phyloP scores from a whole-genome alignment of 2,329 filamentous ascomycete species.

The Trichothecium roseum region DNA sequence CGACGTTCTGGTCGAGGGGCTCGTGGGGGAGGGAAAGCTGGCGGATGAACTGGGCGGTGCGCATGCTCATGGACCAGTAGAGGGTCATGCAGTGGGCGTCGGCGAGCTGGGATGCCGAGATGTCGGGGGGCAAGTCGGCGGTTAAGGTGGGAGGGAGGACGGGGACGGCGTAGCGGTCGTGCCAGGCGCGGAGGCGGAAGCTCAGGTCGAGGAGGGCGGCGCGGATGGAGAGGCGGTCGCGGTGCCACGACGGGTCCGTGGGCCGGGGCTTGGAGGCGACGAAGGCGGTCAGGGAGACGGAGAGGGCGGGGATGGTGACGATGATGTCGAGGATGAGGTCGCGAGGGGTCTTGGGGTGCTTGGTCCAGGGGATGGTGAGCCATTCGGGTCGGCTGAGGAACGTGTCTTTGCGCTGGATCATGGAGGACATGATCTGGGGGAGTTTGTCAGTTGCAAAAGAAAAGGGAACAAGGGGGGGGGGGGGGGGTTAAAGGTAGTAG shows the following conservation, averaged over 20 bases:
- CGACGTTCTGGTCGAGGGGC: not conserved
- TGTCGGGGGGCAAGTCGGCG: not conserved
- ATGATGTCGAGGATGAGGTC: constrained; percentile 14
- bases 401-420: not conserved
- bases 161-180: constrained; percentile 1
- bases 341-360: constrained; percentile 26
- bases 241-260: not conserved
- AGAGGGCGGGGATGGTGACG: constrained; percentile 4
- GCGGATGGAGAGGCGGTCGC: not conserved
- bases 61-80: constrained; percentile 3
- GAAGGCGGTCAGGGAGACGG: constrained; percentile 2
- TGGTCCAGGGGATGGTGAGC: constrained; percentile 15
- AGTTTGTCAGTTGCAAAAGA: too few species aligned
- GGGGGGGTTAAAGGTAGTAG: too few species aligned
- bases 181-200: constrained; percentile 3
- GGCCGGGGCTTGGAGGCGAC: not conserved
- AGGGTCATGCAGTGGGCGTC: constrained; percentile 4
- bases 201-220: not conserved
- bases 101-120: constrained; percentile 1
- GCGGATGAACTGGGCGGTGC: not conserved
- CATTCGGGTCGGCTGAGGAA: constrained; percentile 1
- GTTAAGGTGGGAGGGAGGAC: not conserved
- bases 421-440: not conserved
- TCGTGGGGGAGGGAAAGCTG: not conserved
- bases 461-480: too few species aligned